Base-by-base conservation (phyloP, 257 asterid genomes). In the Solanum piurae region DNA sequence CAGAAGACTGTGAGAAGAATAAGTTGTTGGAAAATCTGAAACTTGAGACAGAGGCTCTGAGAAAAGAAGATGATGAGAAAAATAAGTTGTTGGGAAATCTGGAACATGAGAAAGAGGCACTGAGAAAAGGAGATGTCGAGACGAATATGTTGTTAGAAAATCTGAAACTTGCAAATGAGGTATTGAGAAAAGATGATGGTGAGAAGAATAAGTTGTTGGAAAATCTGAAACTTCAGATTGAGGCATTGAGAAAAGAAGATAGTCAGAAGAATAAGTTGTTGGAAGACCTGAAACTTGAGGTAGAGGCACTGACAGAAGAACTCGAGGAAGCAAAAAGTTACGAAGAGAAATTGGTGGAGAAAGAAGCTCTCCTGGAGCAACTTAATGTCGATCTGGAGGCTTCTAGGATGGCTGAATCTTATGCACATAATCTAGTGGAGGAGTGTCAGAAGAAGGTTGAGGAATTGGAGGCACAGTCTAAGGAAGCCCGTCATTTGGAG, bases 351-450 rank as follows among this genome's bases (percentile, higher is more conserved):
- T 88, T 96, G 90, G 92, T 88, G 73, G 98, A 94, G 49, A 94
- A 92, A 89, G 99, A 96, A 89, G 93, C 91, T 38, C 58, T 91
- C 86, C 77, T 96, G 7, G 99, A 96, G 92, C 95, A 97, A 90
- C 96, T 95, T 84, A 96, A 89, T 88, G 98, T 94, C 5, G 98
- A 97, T 86, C 90, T 97, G 82, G 99, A 96, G 94, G 98, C 99
- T 80, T 95, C 99, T 12, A 93, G 91, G 89, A 89, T 94, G 94
- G 96, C 98, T 4, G 98, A 94, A 86, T 96, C 98, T 60, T 95
- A 94, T 86, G 95, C 99, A 3, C 96, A 88, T 72, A 91, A 90
- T 90, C 90, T 97, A 68, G 93, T 93, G 91, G 94, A 95, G 80
- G 99, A 97, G 89, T 92, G 95, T 94, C 93, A 93, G 40, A 89